Conservation (phyloP, 164 flowering plant species). For the Berberis thunbergii region DNA sequence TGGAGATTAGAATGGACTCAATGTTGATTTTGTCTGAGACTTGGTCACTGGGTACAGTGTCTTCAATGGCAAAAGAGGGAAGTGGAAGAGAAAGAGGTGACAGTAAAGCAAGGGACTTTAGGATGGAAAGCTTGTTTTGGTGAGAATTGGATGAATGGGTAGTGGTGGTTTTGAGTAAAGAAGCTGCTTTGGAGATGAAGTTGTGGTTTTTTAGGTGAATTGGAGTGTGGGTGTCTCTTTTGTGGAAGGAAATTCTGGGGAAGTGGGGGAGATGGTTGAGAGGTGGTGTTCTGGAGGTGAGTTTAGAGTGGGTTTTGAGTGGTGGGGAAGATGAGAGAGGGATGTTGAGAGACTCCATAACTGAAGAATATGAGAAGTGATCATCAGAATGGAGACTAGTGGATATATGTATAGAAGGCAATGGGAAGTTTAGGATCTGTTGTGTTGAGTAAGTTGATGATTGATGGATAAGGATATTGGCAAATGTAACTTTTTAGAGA, state of each 20-base stretch:
- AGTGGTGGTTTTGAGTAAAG: slow-evolving; percentile 5
- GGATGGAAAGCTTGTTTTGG: not conserved
- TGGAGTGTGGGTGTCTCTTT: not conserved
- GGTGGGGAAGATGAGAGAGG: not conserved
- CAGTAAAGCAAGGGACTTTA: slow-evolving; percentile 16
- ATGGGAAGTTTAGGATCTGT: too few relatives aligned
- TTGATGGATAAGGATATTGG: too few relatives aligned
- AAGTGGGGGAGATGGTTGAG: not conserved
- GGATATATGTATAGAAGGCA: too few relatives aligned
- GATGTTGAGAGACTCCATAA: too few relatives aligned
- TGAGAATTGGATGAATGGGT: slow-evolving; percentile 8
- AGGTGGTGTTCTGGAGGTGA: not conserved
- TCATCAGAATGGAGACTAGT: too few relatives aligned
- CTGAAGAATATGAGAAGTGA: too few relatives aligned
- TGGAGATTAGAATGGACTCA: slow-evolving; percentile 57
- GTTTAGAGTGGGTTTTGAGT: slow-evolving; percentile 4
- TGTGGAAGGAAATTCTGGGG: not conserved
- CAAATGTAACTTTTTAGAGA: too few relatives aligned
- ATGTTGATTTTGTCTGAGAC: slow-evolving; percentile 42
- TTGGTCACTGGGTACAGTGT: slow-evolving; percentile 20
- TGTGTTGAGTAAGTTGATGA: too few relatives aligned
- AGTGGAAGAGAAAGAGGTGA: slow-evolving; percentile 20
- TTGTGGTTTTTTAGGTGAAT: slow-evolving; percentile 2
- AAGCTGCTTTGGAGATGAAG: not conserved
- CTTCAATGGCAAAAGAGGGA: slow-evolving; percentile 45